These are phyloP conservation scores for Prinsepia uniflora DNA, from an alignment of 306 rosid species.

Conservation along the genomic window DNA sequence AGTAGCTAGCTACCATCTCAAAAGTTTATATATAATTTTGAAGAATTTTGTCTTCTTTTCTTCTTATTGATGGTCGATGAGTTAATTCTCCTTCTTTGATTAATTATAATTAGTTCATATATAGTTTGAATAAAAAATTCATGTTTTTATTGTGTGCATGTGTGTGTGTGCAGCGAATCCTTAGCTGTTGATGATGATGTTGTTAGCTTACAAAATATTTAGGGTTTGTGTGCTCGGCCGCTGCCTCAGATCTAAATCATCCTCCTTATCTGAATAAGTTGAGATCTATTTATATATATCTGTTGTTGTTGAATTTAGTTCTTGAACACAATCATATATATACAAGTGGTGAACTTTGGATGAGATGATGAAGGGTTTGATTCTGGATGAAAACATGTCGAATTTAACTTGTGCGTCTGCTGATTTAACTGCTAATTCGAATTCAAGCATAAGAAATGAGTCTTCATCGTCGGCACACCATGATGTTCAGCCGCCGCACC, in stretches of 20 bases:
- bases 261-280: conserved; percentile 13
- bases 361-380: conserved; percentile 45
- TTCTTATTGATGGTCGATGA: not conserved
- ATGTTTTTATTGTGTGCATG: no score
- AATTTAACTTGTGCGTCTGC: conserved; percentile 69
- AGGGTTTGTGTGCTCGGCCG: conserved; percentile 19
- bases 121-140: no score
- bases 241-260: conserved; percentile 38
- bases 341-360: conserved; percentile 3
- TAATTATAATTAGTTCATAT: not conserved
- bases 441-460: conserved; percentile 48
- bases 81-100: not conserved
- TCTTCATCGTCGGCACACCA: not conserved
- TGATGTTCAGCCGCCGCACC: conserved; percentile 13
- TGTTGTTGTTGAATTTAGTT: not conserved
- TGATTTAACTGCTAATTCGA: conserved; percentile 53
- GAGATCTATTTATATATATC: not conserved
- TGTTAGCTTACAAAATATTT: not conserved
- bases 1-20: not conserved
- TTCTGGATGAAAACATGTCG: conserved; percentile 60
- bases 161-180: no score
- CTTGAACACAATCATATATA: not conserved
- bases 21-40: not conserved
- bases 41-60: not conserved
- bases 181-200: no score